phyloP scores from a whole-genome alignment of 2,329 filamentous ascomycete species.

The Sarocladiaceae sp. region DNA sequence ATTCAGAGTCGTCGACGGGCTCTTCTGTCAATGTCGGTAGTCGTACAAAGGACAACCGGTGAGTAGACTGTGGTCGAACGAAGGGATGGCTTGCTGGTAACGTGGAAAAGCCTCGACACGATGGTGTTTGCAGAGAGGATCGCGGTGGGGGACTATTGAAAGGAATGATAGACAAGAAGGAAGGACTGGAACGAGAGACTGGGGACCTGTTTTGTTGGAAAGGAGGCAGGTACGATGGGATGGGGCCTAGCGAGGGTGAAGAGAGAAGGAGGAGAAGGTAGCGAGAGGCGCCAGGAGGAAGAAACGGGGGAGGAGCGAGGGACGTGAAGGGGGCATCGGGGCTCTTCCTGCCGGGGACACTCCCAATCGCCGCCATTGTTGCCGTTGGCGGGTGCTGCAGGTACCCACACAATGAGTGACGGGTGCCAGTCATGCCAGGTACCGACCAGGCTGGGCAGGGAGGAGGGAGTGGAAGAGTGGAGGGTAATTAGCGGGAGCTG shows the following conservation, averaged over 20 bases:
- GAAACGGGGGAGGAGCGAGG: conserved; percentile 8
- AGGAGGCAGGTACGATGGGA: conserved; percentile 24
- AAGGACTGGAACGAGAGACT: conserved; percentile 37
- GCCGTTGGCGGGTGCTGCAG: too few relatives aligned
- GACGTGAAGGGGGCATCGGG: not conserved
- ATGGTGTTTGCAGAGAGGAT: conserved; percentile 5
- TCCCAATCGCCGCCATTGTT: not conserved
- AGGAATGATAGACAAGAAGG: conserved; percentile 22
- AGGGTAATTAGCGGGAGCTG: conserved; percentile 3
- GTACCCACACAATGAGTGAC: too few relatives aligned
- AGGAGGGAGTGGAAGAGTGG: not conserved
- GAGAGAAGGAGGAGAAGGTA: conserved; percentile 15
- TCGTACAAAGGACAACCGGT: not conserved
- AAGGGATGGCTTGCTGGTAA: not conserved
- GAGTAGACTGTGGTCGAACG: not conserved
- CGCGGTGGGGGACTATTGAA: conserved; percentile 8
- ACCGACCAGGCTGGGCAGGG: not conserved
- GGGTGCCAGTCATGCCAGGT: too few relatives aligned
- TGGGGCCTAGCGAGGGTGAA: conserved; percentile 18
- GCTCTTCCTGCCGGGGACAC: not conserved
- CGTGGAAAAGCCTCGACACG: not conserved
- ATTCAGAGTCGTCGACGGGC: not conserved
- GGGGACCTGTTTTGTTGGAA: conserved; percentile 33
- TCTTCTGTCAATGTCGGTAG: not conserved
- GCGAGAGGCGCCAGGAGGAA: conserved; percentile 12